A percentile compares a stretch with the other conserved stretches of the same genome.
These are phyloP conservation scores for Suillus alpinus DNA, from an alignment of 768 basidiomycete species.

Conservation along the genomic window DNA sequence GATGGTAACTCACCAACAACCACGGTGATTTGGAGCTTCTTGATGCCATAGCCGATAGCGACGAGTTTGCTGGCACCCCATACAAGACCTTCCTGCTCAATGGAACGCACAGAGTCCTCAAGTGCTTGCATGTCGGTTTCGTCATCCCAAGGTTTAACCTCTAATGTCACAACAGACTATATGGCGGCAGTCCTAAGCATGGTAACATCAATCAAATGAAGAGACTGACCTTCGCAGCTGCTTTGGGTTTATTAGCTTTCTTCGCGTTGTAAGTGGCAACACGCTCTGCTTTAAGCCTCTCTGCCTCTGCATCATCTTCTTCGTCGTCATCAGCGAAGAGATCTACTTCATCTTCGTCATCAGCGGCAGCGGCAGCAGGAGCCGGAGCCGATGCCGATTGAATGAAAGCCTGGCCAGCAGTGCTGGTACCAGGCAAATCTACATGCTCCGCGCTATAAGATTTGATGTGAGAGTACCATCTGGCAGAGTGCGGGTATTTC, in stretches of 20 bases:
- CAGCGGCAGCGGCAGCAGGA: slow-evolving; percentile 41
- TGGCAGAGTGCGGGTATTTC: slow-evolving; percentile 66
- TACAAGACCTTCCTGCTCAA: slow-evolving; percentile 86
- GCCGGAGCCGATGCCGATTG: slow-evolving; percentile 46
- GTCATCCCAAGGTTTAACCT: slow-evolving; percentile 99
- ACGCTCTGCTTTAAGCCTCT: slow-evolving; percentile 87
- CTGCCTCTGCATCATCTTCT: slow-evolving; percentile 81
- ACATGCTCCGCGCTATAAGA: slow-evolving; percentile 79
- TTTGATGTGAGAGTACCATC: slow-evolving; percentile 95
- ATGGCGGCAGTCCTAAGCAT: slow-evolving; percentile 12
- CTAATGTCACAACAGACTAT: slow-evolving; percentile 95
- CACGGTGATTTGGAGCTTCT: slow-evolving; percentile 80
- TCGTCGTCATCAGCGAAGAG: slow-evolving; percentile 80
- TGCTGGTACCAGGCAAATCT: slow-evolving; percentile 82
- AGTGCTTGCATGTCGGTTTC: slow-evolving; percentile 94
- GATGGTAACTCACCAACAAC: slow-evolving; percentile 46
- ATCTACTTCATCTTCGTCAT: slow-evolving; percentile 66
- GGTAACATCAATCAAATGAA: neutral
- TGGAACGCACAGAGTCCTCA: slow-evolving; percentile 79
- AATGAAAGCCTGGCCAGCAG: slow-evolving; percentile 71
- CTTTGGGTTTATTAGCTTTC: slow-evolving; percentile 89
- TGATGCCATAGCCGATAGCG: slow-evolving; percentile 89
- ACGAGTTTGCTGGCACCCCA: slow-evolving; percentile 97
- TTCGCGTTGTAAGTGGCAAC: slow-evolving; percentile 90
- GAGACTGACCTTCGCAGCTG: slow-evolving; percentile 72